Evolutionary conservation across 208 protist genomes (phyloP), one percentile per base, ranked within the genome.

Genomic region (Trypanosoma melophagium): DNA sequence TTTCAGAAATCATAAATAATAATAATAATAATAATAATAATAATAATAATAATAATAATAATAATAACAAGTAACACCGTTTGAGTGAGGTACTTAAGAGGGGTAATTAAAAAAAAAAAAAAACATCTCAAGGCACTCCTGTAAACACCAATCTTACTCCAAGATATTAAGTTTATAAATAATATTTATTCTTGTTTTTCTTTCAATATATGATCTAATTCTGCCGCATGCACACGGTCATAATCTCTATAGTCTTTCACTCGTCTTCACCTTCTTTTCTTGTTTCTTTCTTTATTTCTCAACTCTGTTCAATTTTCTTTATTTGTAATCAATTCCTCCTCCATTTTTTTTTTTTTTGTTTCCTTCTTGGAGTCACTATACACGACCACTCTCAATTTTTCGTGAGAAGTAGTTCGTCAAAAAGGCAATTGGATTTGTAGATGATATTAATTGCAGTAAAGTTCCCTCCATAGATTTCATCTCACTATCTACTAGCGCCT

Each of bases 401-500:
- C 44, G 49, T 44, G 68, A 66, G 44, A 67, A 53, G 13, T 67
- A 73, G 9, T 28, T 73, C 14, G 69, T 61, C 44, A 74, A 47
- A 42, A 67, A 61, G 14, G 69, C 58, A 49, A 74, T 44, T 21
- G 83, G 78, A 61, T 77, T 78, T 57, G 67, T 71, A 21, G 70
- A 68, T 13, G 66, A 35, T 17, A 82, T 63, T 25, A 86, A 31
- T 3, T 63, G 28, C 13, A 66, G 31, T 52, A 92, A 69, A 24
- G 67, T 76, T 12, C 50, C 66, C 59, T 92, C 81, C 72, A 92
- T 86, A 8, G 64, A 62, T 41, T 79, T 64, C 80, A 92, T 86
- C 44, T 82, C 74, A 8, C 66, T 54, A 66, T 92, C 89, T 7
- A 92, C 89, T n/a, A 76, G 47, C 21, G 79, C 62, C 60, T 95